Conservation (phyloP, 2,329 filamentous ascomycete species). For the Torrubiella hemipterigena region DNA sequence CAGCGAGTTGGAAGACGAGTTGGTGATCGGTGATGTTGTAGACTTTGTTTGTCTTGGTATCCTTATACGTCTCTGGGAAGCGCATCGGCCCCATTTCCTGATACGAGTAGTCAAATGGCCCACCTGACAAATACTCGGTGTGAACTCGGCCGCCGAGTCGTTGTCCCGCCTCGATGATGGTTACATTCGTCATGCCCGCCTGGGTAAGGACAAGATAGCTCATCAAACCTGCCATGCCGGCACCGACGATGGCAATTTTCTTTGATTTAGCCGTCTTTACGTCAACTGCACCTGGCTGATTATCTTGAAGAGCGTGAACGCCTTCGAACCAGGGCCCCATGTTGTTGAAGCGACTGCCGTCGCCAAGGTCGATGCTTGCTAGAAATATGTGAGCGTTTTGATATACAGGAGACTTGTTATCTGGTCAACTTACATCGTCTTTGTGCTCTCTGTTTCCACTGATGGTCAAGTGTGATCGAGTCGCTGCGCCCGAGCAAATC, state of each 20-base stretch:
- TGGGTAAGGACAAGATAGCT: conserved; percentile 37
- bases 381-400: too few relatives aligned
- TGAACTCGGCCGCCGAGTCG: conserved; percentile 53
- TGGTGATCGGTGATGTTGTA: too few relatives aligned
- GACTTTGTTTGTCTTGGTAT: conserved; percentile 42
- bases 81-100: conserved; percentile 58
- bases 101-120: conserved; percentile 51
- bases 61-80: conserved; percentile 41
- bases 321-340: conserved; percentile 61
- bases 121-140: conserved; percentile 48
- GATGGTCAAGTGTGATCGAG: too few relatives aligned
- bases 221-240: conserved; percentile 54
- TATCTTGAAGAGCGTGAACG: conserved; percentile 43
- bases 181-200: conserved; percentile 45
- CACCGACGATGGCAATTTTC: conserved; percentile 56
- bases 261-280: conserved; percentile 9
- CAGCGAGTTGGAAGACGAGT: too few relatives aligned
- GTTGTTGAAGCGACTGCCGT: too few relatives aligned
- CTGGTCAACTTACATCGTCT: too few relatives aligned
- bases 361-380: too few relatives aligned
- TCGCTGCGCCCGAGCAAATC: too few relatives aligned
- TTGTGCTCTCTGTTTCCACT: too few relatives aligned
- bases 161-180: conserved; percentile 47
- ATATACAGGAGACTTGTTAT: too few relatives aligned
- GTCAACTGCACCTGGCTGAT: conserved; percentile 29